Conservation (phyloP, 2,329 filamentous ascomycete genomes). For the Curvularia spicifera region DNA sequence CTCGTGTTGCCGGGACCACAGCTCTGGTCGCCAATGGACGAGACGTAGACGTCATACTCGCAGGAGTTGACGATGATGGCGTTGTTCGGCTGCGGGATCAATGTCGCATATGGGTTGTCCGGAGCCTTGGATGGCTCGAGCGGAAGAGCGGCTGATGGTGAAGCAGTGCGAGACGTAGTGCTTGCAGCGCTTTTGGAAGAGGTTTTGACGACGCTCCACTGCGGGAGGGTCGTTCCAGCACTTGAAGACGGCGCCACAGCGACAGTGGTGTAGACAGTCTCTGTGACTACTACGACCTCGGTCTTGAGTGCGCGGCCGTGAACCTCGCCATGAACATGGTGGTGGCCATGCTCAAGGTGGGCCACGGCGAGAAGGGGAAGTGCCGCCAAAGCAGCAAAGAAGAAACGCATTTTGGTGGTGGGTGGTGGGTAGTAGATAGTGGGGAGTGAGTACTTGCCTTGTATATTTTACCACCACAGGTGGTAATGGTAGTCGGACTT, state of each 20-base stretch:
- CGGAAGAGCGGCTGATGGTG: background rate
- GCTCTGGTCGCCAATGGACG: conserved; percentile 17
- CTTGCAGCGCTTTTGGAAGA: background rate
- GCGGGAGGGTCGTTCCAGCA: background rate
- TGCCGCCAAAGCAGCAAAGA: background rate
- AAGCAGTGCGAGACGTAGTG: background rate
- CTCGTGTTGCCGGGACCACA: conserved; percentile 4
- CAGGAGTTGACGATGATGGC: conserved; percentile 30
- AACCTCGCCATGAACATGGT: conserved; percentile 4
- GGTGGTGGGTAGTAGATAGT: too few species aligned
- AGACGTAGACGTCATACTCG: conserved; percentile 24
- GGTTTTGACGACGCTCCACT: background rate
- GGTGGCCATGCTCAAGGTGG: background rate
- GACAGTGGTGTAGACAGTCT: conserved; percentile 17
- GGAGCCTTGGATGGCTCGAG: background rate
- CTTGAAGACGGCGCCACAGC: background rate
- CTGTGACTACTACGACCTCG: conserved; percentile 17
- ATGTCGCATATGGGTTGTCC: conserved; percentile 9
- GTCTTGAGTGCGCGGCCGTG: conserved; percentile 10
- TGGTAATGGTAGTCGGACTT: background rate
- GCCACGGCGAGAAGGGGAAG: conserved; percentile 8
- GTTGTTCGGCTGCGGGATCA: conserved; percentile 10
- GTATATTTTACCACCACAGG: background rate
- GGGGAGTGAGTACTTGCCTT: background rate
- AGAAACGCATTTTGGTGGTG: conserved; percentile 5